These are phyloP conservation scores for Aureobasidium subglaciale DNA, from an alignment of 2,329 filamentous ascomycete genomes.

Conservation along the genomic window DNA sequence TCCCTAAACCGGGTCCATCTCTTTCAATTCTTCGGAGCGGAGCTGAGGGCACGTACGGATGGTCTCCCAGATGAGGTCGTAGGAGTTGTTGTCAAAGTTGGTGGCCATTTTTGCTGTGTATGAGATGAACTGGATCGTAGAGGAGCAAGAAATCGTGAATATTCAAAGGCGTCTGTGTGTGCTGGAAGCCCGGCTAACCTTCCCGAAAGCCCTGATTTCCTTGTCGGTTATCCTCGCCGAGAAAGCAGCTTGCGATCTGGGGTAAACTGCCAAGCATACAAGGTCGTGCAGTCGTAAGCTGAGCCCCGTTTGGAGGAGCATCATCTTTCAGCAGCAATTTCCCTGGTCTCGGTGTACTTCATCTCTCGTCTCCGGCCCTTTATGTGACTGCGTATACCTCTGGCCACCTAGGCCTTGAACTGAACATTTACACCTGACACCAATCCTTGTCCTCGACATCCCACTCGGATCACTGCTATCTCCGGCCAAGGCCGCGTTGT, in stretches of 20 bases:
- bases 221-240: not conserved
- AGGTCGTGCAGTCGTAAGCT: not conserved
- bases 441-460: not conserved
- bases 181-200: conserved; percentile 15
- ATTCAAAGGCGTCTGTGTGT: conserved; percentile 1
- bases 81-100: conserved; percentile 60
- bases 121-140: conserved; percentile 28
- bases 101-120: conserved; percentile 51
- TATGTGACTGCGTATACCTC: conserved; percentile 1
- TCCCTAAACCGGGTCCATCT: not conserved
- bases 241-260: not conserved
- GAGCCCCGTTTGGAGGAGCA: not conserved
- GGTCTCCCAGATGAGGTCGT: conserved; percentile 91
- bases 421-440: not conserved
- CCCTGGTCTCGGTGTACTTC: not conserved
- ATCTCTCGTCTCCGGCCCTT: not conserved
- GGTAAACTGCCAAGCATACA: not conserved
- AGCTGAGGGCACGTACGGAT: conserved; percentile 62
- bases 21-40: conserved; percentile 8
- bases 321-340: conserved; percentile 6
- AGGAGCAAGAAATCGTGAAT: not conserved
- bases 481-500: not conserved
- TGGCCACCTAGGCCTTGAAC: not conserved
- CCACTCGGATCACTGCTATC: not conserved
- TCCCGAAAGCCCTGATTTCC: not conserved